phyloP scores from a whole-genome alignment of 2,329 filamentous ascomycete genomes.

The Penicillium sp. region DNA sequence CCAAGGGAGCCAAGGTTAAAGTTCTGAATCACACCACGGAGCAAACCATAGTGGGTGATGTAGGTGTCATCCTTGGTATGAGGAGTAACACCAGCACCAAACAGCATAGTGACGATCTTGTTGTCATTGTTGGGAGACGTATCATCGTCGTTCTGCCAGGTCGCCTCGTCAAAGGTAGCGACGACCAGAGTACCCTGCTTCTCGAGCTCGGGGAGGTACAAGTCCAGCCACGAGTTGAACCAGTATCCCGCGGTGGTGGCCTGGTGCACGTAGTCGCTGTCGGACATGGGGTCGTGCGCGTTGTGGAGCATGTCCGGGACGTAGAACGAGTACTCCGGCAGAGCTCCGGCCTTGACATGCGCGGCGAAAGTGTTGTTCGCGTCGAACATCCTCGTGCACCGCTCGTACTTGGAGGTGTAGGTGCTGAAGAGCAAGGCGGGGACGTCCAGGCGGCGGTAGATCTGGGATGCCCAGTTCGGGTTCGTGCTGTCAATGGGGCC shows the following conservation, averaged over 20 bases:
- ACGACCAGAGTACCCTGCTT: conserved; percentile 20
- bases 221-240: conserved; percentile 15
- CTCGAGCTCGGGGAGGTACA: conserved; percentile 17
- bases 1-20: conserved; percentile 17
- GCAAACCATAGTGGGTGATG: conserved; percentile 13
- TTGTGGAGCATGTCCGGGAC: conserved; percentile 21
- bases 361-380: conserved; percentile 12
- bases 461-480: conserved; percentile 11
- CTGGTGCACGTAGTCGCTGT: conserved; percentile 18
- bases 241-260: conserved; percentile 4
- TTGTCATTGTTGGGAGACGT: conserved; percentile 16
- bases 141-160: conserved; percentile 18
- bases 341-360: conserved; percentile 9
- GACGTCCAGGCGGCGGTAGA: conserved; percentile 20
- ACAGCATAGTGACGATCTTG: conserved; percentile 15
- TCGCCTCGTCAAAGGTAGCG: conserved; percentile 21
- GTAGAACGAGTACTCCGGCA: conserved; percentile 18
- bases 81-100: conserved; percentile 13
- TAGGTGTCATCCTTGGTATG: conserved; percentile 13
- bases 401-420: conserved; percentile 12
- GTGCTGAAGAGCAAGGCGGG: conserved; percentile 13
- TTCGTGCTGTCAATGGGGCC: conserved; percentile 19
- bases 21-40: conserved; percentile 18
- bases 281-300: conserved; percentile 14
- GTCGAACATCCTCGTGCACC: conserved; percentile 12